Evolutionary conservation across 306 rosid species (phyloP).

Genomic region (Vicia villosa): DNA sequence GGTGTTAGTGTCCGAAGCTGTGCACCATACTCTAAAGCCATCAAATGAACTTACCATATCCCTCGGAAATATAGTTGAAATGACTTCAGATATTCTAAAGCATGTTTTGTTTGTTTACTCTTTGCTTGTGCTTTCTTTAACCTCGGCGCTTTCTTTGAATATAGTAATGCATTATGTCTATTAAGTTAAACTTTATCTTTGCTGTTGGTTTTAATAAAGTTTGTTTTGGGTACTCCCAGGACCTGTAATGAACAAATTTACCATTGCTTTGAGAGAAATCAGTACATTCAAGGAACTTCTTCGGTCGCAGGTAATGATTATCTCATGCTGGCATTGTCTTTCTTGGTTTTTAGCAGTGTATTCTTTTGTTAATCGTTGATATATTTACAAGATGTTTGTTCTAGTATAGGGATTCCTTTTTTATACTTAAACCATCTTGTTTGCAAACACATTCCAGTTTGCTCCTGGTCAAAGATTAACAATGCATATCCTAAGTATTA

Average conservation of each 20-base stretch:
- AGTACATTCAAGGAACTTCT: slow-evolving; percentile 91
- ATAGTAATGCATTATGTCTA: slow-evolving; percentile 20
- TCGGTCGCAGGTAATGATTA: slow-evolving; percentile 72
- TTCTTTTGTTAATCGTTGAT: slow-evolving; percentile 9
- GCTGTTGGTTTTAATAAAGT: slow-evolving; percentile 29
- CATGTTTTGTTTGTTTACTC: slow-evolving; percentile 23
- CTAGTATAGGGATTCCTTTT: slow-evolving; percentile 10
- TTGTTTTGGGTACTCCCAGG: slow-evolving; percentile 50
- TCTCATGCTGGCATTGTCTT: neutral
- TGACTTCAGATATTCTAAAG: slow-evolving; percentile 27
- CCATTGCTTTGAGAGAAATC: slow-evolving; percentile 88
- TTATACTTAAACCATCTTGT: slow-evolving; percentile 27
- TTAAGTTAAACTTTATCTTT: slow-evolving; percentile 17
- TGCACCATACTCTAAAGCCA: slow-evolving; percentile 20
- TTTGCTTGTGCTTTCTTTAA: slow-evolving; percentile 11
- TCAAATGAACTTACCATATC: slow-evolving; percentile 11
- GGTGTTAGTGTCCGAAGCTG: slow-evolving; percentile 6
- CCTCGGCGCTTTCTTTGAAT: slow-evolving; percentile 20
- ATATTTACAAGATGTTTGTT: slow-evolving; percentile 7
- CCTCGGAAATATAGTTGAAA: slow-evolving; percentile 22
- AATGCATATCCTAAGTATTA: slow-evolving; percentile 10
- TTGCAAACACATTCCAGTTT: slow-evolving; percentile 15
- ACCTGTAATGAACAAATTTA: slow-evolving; percentile 87
- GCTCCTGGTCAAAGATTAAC: neutral
- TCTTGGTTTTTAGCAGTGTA: slow-evolving; percentile 31